Base-by-base conservation (phyloP, 331 rosid species). In the Rhamnella rubrinervis region DNA sequence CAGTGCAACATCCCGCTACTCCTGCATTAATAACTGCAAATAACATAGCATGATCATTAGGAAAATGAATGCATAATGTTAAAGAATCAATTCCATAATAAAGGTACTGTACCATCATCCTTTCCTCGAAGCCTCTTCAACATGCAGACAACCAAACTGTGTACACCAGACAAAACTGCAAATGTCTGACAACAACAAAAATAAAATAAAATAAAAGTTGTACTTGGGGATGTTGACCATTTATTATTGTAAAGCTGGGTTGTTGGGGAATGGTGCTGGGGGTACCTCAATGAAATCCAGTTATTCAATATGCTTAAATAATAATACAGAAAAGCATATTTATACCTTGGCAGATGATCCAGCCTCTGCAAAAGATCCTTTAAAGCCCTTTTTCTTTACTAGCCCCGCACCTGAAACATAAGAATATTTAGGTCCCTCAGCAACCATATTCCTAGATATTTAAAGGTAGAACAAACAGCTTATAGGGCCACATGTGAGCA, bases 1-100 rank as follows among this genome's bases (percentile, higher is more conserved):
- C 98, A 56, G 98, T 93, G 81, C 98, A 93, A 80, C 98, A 93
- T 71, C 98, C 98, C 66, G 98, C 98, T 59, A 93, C 95, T 66
- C 98, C 98, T 0, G 97, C 95, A 72, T 93, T 91, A 71, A 93
- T 88, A 74, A 87, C 98, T 93, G 81, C 84, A 80, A 9, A 83
- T 31, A 59, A 63, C 55, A 69, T 52, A 63, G 67, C n/a, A 31
- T 37, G 39, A 67, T 65, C 39, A 71, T 9, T 56, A 50, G 21
- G 69, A 9, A 66, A 66, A 41, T 51, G 60, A 18, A 70, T 15
- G 26, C 10, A 57, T 53, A 51, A 56, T 6, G 53, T 2, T 15
- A 23, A 66, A 58, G 65, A 18, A 46, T 18, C 51, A 56, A 50
- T 63, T 67, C 55, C 63, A 69, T 11, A 70, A 60, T 47, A 53